Conservation (phyloP, 768 basidiomycete species). For the Boletus eberwhitei region DNA sequence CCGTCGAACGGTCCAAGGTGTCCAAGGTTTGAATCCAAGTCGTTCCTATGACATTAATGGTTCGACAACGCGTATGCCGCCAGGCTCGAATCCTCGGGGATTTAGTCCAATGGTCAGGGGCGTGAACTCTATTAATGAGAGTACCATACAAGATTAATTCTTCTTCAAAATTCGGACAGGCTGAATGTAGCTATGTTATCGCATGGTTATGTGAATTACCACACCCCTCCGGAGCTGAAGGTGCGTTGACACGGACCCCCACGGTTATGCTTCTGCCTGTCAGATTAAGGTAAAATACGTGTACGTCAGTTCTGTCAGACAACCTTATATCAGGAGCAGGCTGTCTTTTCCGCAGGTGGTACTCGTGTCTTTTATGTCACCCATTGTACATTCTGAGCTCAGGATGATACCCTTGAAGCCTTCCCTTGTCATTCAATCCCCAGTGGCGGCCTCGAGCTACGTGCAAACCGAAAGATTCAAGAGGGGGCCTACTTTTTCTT, state of each 20-base stretch:
- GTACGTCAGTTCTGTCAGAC: constrained; percentile 23
- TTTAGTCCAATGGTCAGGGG: background rate
- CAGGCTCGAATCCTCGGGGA: background rate
- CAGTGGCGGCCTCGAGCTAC: constrained; percentile 31
- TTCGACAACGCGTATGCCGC: background rate
- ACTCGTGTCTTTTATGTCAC: background rate
- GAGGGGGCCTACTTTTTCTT: constrained; percentile 16
- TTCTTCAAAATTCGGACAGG: background rate
- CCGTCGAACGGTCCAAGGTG: too few species aligned
- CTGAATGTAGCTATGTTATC: constrained; percentile 2
- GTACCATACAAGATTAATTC: background rate
- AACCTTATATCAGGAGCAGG: constrained; percentile 17
- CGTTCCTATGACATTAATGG: background rate
- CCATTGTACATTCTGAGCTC: background rate
- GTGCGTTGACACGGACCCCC: constrained; percentile 1
- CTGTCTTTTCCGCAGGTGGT: background rate
- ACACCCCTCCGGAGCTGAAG: background rate
- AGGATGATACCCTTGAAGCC: constrained; percentile 22
- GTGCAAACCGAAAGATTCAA: constrained; percentile 28
- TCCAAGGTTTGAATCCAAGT: background rate
- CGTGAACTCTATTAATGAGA: background rate
- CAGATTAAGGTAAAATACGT: constrained; percentile 15
- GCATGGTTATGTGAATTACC: constrained; percentile 11
- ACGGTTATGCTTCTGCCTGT: constrained; percentile 12
- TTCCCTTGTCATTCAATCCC: constrained; percentile 14